Evolutionary conservation across 2,329 filamentous ascomycete genomes (phyloP).

Genomic region (Venturia asperata): DNA sequence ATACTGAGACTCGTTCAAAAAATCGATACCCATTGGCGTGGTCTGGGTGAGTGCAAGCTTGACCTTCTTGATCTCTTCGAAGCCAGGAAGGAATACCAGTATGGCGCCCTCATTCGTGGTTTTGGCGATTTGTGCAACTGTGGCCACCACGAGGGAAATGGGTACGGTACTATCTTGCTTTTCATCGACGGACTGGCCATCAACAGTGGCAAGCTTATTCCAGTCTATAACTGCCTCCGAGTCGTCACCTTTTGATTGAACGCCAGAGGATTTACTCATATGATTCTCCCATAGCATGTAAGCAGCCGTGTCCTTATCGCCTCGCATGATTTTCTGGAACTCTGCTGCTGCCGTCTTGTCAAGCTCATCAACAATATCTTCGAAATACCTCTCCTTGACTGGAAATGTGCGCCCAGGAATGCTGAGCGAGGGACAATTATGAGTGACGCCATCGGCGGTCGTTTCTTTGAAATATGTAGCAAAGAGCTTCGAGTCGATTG

Average conservation of each 20-base stretch:
- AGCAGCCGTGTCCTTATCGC: constrained; percentile 5
- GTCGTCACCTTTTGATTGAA: neutral
- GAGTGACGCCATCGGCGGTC: constrained; percentile 27
- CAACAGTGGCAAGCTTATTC: constrained; percentile 1
- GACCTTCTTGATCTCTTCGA: constrained; percentile 34
- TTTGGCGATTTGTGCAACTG: constrained; percentile 18
- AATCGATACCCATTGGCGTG: constrained; percentile 28
- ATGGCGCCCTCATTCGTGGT: constrained; percentile 29
- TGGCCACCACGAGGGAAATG: constrained; percentile 13
- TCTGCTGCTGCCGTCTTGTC: constrained; percentile 22
- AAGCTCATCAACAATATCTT: constrained; percentile 30
- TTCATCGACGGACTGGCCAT: neutral
- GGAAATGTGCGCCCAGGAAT: constrained; percentile 41
- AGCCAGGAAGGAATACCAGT: constrained; percentile 44
- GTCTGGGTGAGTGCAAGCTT: constrained; percentile 26
- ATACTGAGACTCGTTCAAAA: constrained; percentile 36
- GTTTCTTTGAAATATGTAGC: constrained; percentile 37
- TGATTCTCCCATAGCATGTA: constrained; percentile 11
- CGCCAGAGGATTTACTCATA: neutral
- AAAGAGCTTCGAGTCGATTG: constrained; percentile 40
- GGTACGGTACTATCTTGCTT: constrained; percentile 1
- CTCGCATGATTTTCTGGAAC: constrained; percentile 21
- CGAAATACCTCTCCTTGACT: constrained; percentile 37
- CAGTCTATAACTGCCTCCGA: neutral
- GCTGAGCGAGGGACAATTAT: constrained; percentile 38